Evolutionary conservation across 1,284 basidiomycete species (phyloP), one percentile per base, ranked within the genome.

Genomic region (Fomitiporia mediterranea): DNA sequence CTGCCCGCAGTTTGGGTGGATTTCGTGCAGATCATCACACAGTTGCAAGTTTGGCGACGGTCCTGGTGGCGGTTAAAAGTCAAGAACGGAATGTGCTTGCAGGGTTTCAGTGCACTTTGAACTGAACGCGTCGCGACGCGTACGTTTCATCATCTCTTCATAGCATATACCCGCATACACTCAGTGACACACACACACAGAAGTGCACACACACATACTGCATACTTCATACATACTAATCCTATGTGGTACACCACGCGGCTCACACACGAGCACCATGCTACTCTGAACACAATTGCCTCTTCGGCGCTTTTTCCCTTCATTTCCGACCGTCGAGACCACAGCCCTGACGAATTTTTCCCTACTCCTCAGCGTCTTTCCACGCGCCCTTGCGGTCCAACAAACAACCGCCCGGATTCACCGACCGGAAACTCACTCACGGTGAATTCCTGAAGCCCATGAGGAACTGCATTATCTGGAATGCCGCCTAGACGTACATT

Each of bases 391-490:
- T 21, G 35, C 11, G n/a, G 27, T 13, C 40, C 17, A 23, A 15
- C 40, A 17, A 25, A 3, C 40, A 13, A 4, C 21, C 17, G 19
- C 40, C 40, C 46, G 15, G 17, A 21, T 48, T 44, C 4, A 4
- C 21, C 21, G 28, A 11, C 49, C 15, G 4, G 28, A 17, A 13
- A 9, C 17, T 46, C n/a, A n/a, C n/a, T n/a, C 51, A 69, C 17
- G 65, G 66, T 8, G 23, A 67, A 11, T 67, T 60, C 57, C 85
- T 78, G 68, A 82, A 80, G 13, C 86, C 86, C 79, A 88, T 76
- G 58, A 88, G 66, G 64, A 78, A 86, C 63, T 82, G 70, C 83
- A 88, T 86, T 50, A 75, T 80, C 65, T 87, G 85, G 71, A 84
- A 82, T 1, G 82, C 78, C 43, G 85, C 82, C 80, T 84, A 54